These are phyloP conservation scores for Irineochytrium annulatum DNA, from an alignment of 192 early-diverging fungal species.

Conservation along the genomic window DNA sequence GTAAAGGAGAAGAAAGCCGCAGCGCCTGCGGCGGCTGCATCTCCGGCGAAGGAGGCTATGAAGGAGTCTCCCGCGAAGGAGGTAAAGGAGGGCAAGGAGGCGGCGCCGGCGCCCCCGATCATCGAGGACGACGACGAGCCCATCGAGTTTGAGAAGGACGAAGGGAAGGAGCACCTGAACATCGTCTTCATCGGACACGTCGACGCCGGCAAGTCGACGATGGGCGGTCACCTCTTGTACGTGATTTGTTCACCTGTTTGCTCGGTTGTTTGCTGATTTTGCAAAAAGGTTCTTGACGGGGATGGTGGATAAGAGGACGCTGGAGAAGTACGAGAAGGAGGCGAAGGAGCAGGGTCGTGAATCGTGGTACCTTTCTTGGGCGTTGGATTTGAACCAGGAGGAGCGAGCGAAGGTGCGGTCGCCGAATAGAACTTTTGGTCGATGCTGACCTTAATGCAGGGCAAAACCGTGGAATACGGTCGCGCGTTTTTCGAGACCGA, in stretches of 20 bases:
- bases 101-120: background rate
- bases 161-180: conserved; percentile 88
- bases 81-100: conserved; percentile 9
- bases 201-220: conserved; percentile 92
- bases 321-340: conserved; percentile 99
- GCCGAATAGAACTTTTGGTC: background rate
- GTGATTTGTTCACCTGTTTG: conserved; percentile 7
- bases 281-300: conserved; percentile 73
- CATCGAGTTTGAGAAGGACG: conserved; percentile 4
- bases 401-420: conserved; percentile 82
- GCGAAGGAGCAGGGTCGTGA: conserved; percentile 96
- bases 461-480: conserved; percentile 98
- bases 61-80: background rate
- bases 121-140: conserved; percentile 46
- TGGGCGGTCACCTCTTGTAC: conserved; percentile 95
- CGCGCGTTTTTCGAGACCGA: conserved; percentile 97
- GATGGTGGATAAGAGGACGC: conserved; percentile 98
- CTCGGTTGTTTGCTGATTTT: background rate
- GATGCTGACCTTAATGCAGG: conserved; percentile 39
- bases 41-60: background rate
- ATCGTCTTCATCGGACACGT: conserved; percentile 99
- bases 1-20: background rate
- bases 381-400: conserved; percentile 93
- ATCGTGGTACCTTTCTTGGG: conserved; percentile 99
- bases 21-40: too few relatives aligned